Evolutionary conservation across 1,284 basidiomycete genomes (phyloP), one percentile per base, ranked within the genome.

Genomic region (Fomitopsis betulina): DNA sequence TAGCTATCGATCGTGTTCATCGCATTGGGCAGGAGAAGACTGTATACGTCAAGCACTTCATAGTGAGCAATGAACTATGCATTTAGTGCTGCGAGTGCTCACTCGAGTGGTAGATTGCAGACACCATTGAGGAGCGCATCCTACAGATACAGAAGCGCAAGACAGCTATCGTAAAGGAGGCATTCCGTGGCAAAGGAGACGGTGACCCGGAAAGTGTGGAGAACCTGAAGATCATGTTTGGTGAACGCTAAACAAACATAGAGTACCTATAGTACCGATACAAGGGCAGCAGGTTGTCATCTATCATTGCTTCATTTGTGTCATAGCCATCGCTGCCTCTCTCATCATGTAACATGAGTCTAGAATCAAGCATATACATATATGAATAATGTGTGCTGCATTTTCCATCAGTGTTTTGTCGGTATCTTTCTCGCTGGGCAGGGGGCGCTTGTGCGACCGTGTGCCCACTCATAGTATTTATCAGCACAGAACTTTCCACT

Each of bases 41-140:
- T 0, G 96, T 98, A 19, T 89, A 90, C 63, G 94, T 97, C 32
- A 94, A 89, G 57, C 91, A 96, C 57, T 96, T 94, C 71, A 90
- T 98, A 61, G 94, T 89, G 72, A 75, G 85, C 72, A 8, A 13
- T 30, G 3, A 15, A 13, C 13, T 25, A 27, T 35, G n/a, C n/a
- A 5, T 5, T 42, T 15, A 35, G 9, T 3, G 8, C 37, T 45
- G 40, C 38, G 9, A 25, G 6, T 30, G n/a, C 33, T 35, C 21
- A 25, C 19, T 10, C 23, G 7, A n/a, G 6, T n/a, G 19, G 19
- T 60, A 91, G 89, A 76, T 92, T 5, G 73, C 80, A 8, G 75
- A 85, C 59, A 93, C 89, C 0, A 89, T 92, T 53, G 92, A 94
- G 69, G 87, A 86, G 5, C 84, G 90, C 12, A 92, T 94, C 61